phyloP scores from a whole-genome alignment of 2,329 filamentous ascomycete species.

The Aplosporella prunicola region DNA sequence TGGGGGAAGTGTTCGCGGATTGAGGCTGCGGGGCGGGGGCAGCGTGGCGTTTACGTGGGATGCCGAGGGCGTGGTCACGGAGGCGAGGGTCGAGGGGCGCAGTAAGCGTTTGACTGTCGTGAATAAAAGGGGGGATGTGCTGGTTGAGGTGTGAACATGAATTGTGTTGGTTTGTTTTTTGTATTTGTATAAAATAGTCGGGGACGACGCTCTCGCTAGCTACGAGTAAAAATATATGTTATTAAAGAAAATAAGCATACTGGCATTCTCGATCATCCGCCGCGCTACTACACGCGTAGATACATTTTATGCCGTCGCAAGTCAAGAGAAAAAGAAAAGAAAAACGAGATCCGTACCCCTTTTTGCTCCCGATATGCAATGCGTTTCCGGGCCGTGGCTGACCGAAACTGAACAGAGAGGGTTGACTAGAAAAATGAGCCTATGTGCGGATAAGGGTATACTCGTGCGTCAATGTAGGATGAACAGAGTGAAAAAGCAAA shows the following conservation, averaged over 20 bases:
- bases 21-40: slow-evolving; percentile 37
- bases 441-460: too few relatives aligned
- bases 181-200: too few relatives aligned
- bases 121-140: slow-evolving; percentile 1
- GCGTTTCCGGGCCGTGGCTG: too few relatives aligned
- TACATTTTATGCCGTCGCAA: slow-evolving; percentile 5
- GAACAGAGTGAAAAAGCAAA: too few relatives aligned
- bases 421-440: too few relatives aligned
- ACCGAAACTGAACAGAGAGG: too few relatives aligned
- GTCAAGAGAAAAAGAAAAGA: background rate
- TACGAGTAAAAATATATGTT: background rate
- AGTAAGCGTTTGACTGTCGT: slow-evolving; percentile 12
- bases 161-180: too few relatives aligned
- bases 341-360: slow-evolving; percentile 2
- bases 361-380: slow-evolving; percentile 2
- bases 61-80: slow-evolving; percentile 26
- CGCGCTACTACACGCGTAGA: slow-evolving; percentile 4
- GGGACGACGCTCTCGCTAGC: too few relatives aligned
- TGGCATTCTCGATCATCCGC: background rate
- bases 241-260: background rate
- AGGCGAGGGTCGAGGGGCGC: slow-evolving; percentile 11
- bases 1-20: slow-evolving; percentile 35
- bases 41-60: slow-evolving; percentile 38
- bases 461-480: too few relatives aligned
- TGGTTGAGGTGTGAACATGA: slow-evolving; percentile 2